These are phyloP conservation scores for Spergularia bocconei DNA, from an alignment of 148 eudicot species.

Conservation along the genomic window DNA sequence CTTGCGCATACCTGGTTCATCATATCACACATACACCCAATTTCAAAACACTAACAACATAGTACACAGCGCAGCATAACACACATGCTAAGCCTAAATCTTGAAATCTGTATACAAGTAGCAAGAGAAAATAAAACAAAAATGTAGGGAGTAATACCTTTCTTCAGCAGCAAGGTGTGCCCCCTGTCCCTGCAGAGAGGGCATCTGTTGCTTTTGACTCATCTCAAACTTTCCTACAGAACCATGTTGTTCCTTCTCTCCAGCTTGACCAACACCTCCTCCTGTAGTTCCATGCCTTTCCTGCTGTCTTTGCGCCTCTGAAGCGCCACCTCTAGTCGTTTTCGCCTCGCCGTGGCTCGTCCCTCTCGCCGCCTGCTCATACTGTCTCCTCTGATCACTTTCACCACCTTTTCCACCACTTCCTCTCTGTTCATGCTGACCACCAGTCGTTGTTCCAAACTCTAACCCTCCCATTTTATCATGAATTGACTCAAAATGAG, in stretches of 20 bases:
- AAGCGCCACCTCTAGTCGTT: not conserved
- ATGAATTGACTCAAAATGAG: conserved; percentile 41
- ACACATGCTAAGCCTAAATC: no score
- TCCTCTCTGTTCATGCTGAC: not conserved
- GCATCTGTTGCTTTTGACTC: not conserved
- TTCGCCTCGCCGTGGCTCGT: conserved; percentile 3
- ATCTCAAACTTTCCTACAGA: conserved; percentile 21
- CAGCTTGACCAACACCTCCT: not conserved
- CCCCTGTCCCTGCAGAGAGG: not conserved
- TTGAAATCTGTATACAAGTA: no score
- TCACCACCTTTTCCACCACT: not conserved
- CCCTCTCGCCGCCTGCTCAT: not conserved
- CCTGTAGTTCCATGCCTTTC: not conserved
- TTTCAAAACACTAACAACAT: not conserved
- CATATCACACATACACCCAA: no score
- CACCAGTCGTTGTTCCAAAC: not conserved
- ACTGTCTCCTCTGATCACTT: conserved; percentile 1
- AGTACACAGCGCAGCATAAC: not conserved
- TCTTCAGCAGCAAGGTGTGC: conserved; percentile 2
- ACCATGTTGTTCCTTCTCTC: no score
- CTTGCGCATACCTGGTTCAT: conserved; percentile 1
- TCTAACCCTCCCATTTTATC: conserved; percentile 22
- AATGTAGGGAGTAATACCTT: not conserved
- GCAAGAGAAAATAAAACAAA: no score
- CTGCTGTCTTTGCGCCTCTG: not conserved